Evolutionary conservation across 257 asterid genomes (phyloP), one percentile per base, ranked within the genome.

Genomic region (Capsicum rhomboideum): DNA sequence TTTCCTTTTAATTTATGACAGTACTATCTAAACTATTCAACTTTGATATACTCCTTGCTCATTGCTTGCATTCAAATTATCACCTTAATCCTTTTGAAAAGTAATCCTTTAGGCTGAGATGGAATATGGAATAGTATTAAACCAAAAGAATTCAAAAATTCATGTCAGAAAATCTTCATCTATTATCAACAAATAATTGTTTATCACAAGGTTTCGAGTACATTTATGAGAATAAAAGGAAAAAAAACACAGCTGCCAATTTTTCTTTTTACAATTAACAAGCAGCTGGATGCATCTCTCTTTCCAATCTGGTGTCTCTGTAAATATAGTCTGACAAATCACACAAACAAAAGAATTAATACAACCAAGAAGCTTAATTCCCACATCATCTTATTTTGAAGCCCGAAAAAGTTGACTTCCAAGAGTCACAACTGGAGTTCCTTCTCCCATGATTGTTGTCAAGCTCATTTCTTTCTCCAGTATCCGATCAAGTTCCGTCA

Each of bases 371-470:
- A 79, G 31, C 81, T 55, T 10, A 83, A 54, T 54, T 28, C 53
- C 28, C 20, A 44, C 23, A 53, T 37, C 37, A 72, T 59, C 16
- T 90, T 87, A 93, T 84, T 86, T 90, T 77, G 92, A 93, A 87
- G 94, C 87, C 92, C 90, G 90, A 85, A 95, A 95, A 86, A 93
- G 98, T 87, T 95, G 97, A 91, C 98, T 95, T 85, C 98, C 98
- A 26, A 92, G 93, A 20, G 89, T 91, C 83, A 95, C 98, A 80
- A 90, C 96, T 4, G 98, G 98, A 85, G 97, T 92, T 78, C 97
- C 98, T 91, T 91, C 98, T 85, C 97, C 98, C 98, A 93, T 91
- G 84, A 95, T 92, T 17, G 97, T 93, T 52, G 98, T 94, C 91
- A 93, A 86, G 91, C 94, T 92, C 98, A 91, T 93, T 90, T 93